Percentiles rank a stretch among this genome's conserved stretches.
Conservation (phyloP, 129 eudicot genomes). For the Daucus carota region DNA sequence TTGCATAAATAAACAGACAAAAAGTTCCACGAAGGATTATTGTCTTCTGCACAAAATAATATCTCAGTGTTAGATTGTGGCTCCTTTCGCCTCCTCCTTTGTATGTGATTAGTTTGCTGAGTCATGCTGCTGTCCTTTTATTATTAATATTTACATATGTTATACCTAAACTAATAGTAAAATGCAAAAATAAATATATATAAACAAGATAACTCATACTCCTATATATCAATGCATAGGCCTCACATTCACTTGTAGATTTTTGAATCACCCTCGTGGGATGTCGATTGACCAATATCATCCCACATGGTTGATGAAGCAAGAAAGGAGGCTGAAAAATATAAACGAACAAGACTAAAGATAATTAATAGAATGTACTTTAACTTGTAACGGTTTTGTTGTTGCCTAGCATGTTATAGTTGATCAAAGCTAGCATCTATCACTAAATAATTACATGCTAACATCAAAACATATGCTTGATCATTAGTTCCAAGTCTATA, state of each 20-base stretch:
- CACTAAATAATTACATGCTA: background rate
- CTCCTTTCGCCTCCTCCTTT: background rate
- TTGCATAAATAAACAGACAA: conserved; percentile 12
- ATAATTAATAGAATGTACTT: background rate
- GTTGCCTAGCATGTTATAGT: conserved; percentile 7
- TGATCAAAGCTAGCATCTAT: background rate
- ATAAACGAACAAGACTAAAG: background rate
- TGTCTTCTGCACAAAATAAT: background rate
- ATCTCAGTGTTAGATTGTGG: background rate
- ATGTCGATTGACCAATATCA: background rate
- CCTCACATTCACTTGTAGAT: background rate
- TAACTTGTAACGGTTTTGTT: background rate
- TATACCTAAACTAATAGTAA: background rate
- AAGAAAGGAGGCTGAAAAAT: background rate
- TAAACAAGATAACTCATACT: background rate
- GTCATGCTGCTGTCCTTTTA: conserved; percentile 4
- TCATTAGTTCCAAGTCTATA: background rate
- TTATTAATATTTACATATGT: background rate
- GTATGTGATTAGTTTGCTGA: background rate
- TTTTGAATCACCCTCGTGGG: background rate
- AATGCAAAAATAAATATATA: background rate
- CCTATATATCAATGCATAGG: background rate
- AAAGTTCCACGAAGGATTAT: background rate
- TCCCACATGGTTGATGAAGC: background rate
- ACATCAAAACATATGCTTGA: background rate